Percentiles rank a stretch among this genome's conserved stretches.
Evolutionary conservation across 176 grass and related monocot genomes (phyloP).

Genomic region (Hsuehochloa calcarea): DNA sequence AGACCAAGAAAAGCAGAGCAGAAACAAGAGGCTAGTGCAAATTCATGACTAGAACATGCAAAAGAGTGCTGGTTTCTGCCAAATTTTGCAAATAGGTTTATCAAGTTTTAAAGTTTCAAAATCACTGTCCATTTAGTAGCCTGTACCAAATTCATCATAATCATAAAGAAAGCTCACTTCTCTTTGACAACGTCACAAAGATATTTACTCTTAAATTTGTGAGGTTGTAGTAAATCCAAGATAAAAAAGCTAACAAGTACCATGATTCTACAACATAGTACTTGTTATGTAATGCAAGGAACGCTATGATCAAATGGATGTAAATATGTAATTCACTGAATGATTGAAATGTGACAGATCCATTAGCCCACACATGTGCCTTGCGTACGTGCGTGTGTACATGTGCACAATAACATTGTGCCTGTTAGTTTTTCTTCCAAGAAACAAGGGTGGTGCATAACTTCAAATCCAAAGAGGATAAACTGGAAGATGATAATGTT

Average conservation of each 20-base stretch:
- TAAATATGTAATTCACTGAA: background rate
- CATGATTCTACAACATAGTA: background rate
- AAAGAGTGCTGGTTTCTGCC: background rate
- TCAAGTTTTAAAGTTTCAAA: background rate
- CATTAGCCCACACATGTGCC: background rate
- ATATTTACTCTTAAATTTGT: background rate
- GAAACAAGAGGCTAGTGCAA: background rate
- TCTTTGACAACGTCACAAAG: background rate
- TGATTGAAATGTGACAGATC: background rate
- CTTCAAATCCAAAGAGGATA: background rate
- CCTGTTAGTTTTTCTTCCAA: background rate
- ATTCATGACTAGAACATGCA: background rate
- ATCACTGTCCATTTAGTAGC: background rate
- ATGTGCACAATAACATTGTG: background rate
- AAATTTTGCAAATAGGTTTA: constrained; percentile 3
- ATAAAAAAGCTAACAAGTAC: background rate
- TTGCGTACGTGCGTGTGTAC: background rate
- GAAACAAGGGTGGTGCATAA: background rate
- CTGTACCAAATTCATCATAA: background rate
- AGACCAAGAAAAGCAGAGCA: constrained; percentile 10
- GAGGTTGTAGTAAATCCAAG: background rate
- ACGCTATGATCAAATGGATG: background rate
- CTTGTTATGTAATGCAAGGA: background rate
- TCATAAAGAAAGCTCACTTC: background rate
- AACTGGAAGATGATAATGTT: background rate